A percentile compares a stretch with the other conserved stretches of the same genome.
Conservation (phyloP, 371 early-diverging fungal genomes). For the Mucor indicus region DNA sequence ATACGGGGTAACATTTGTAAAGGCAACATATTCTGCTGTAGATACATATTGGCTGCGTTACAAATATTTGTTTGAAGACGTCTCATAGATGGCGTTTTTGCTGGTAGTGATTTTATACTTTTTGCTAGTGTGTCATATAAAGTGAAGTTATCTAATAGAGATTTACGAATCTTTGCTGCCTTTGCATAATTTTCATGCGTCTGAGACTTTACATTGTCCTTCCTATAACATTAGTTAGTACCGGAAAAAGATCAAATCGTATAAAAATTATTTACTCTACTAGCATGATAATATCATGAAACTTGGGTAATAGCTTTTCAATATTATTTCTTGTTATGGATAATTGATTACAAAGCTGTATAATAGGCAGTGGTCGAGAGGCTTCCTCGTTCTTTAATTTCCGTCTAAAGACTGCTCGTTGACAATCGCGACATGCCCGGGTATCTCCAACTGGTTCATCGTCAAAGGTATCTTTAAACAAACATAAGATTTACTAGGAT, state of each 20-base stretch:
- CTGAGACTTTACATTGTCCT: slow-evolving; percentile 43
- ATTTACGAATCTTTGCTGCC: slow-evolving; percentile 62
- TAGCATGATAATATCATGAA: slow-evolving; percentile 55
- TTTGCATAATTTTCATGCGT: slow-evolving; percentile 52
- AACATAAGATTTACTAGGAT: neutral
- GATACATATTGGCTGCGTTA: slow-evolving; percentile 68
- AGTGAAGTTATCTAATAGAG: slow-evolving; percentile 61
- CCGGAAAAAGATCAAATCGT: neutral
- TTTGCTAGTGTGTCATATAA: slow-evolving; percentile 64
- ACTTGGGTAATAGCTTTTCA: slow-evolving; percentile 54
- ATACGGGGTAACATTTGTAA: slow-evolving; percentile 79
- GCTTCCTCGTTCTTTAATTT: slow-evolving; percentile 47
- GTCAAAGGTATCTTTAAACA: slow-evolving; percentile 35
- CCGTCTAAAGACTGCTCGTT: slow-evolving; percentile 52
- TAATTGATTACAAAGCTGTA: slow-evolving; percentile 48
- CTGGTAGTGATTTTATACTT: slow-evolving; percentile 51
- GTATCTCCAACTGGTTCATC: slow-evolving; percentile 59
- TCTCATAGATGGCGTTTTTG: slow-evolving; percentile 45
- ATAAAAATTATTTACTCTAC: slow-evolving; percentile 41
- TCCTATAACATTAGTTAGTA: slow-evolving; percentile 21
- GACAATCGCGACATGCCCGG: slow-evolving; percentile 60
- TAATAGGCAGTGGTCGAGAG: slow-evolving; percentile 37
- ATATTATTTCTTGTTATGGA: slow-evolving; percentile 41
- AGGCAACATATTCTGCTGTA: slow-evolving; percentile 88
- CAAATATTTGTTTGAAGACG: slow-evolving; percentile 70